These are phyloP conservation scores for Triadica sebifera DNA, from an alignment of 345 rosid genomes.

Conservation along the genomic window DNA sequence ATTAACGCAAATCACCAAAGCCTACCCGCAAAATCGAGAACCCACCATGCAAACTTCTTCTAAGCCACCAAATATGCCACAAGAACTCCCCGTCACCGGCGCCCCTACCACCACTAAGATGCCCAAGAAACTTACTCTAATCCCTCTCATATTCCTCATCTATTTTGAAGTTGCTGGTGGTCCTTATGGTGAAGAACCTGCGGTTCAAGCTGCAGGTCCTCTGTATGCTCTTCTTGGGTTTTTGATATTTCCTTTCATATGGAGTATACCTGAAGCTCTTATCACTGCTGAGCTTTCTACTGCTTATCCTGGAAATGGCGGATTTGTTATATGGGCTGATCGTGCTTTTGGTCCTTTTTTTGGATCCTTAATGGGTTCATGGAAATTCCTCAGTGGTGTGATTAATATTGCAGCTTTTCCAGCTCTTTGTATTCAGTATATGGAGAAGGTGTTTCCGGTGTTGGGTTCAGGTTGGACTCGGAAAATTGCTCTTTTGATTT, in stretches of 20 bases:
- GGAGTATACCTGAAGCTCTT: slow-evolving; percentile 88
- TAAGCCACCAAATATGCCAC: background rate
- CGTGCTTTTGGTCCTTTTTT: slow-evolving; percentile 68
- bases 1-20: background rate
- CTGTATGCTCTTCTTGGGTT: slow-evolving; percentile 66
- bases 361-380: slow-evolving; percentile 79
- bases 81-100: slow-evolving; percentile 16
- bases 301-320: slow-evolving; percentile 82
- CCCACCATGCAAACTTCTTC: background rate
- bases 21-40: background rate
- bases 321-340: slow-evolving; percentile 80
- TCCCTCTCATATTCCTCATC: slow-evolving; percentile 79
- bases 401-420: slow-evolving; percentile 81
- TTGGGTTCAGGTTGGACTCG: slow-evolving; percentile 59
- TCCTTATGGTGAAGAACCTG: slow-evolving; percentile 75
- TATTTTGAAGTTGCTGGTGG: slow-evolving; percentile 96
- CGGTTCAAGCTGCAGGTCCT: slow-evolving; percentile 78
- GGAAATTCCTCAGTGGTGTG: slow-evolving; percentile 75
- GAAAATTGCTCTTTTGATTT: slow-evolving; percentile 36
- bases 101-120: background rate
- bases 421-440: slow-evolving; percentile 58
- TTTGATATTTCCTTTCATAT: slow-evolving; percentile 73
- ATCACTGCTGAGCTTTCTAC: slow-evolving; percentile 90
- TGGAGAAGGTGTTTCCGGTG: slow-evolving; percentile 45
- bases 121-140: slow-evolving; percentile 53